Evolutionary conservation across 495 filamentous ascomycete genomes (phyloP).

Genomic region (Aspergillus panamensis): DNA sequence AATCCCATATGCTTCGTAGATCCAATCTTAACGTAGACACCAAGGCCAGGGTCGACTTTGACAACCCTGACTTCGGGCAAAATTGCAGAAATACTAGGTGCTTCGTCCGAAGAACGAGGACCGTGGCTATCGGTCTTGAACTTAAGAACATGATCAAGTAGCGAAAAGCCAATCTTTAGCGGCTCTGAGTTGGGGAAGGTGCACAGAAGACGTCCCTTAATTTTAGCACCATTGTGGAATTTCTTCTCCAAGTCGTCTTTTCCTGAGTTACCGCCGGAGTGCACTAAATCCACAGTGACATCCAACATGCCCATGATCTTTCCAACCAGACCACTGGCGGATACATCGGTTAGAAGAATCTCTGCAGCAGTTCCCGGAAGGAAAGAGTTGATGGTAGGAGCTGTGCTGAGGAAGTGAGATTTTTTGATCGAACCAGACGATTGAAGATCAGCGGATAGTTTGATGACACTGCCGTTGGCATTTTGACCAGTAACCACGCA

Average conservation of each 20-base stretch:
- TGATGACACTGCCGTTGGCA: constrained; percentile 75
- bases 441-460: constrained; percentile 73
- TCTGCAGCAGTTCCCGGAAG: constrained; percentile 87
- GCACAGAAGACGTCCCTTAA: constrained; percentile 82
- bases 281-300: constrained; percentile 82
- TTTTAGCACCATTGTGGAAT: constrained; percentile 75
- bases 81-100: constrained; percentile 69
- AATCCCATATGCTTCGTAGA: constrained; percentile 72
- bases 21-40: constrained; percentile 79
- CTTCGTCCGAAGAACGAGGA: constrained; percentile 46
- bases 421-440: constrained; percentile 67
- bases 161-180: constrained; percentile 78
- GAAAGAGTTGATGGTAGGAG: constrained; percentile 85
- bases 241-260: constrained; percentile 65
- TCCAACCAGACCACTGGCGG: constrained; percentile 59
- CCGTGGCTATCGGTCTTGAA: constrained; percentile 51
- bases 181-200: constrained; percentile 74
- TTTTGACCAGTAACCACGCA: constrained; percentile 76
- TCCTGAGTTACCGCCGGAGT: constrained; percentile 67
- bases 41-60: constrained; percentile 70
- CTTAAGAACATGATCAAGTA: constrained; percentile 76
- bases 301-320: constrained; percentile 92
- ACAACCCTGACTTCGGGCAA: constrained; percentile 72
- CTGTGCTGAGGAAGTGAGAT: constrained; percentile 62
- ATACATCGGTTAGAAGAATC: constrained; percentile 72